phyloP scores from a whole-genome alignment of 1,284 basidiomycete species.

The Fereydounia khargensis region DNA sequence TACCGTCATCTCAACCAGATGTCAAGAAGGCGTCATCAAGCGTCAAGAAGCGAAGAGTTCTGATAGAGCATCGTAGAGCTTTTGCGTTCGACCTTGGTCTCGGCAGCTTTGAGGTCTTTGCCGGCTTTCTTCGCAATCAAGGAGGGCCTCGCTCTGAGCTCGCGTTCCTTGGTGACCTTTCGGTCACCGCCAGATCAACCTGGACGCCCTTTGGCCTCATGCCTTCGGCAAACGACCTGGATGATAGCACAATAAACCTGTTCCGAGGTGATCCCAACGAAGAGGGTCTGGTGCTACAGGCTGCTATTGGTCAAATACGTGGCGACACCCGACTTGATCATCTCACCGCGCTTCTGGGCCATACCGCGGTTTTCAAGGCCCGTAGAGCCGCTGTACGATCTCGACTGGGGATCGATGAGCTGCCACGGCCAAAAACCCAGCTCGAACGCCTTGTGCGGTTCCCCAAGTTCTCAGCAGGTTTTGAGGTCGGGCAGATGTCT shows the following conservation, averaged over 20 bases:
- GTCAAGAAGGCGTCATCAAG: not conserved
- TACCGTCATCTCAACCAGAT: not conserved
- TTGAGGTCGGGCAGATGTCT: conserved; percentile 23
- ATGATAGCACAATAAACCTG: too few relatives aligned
- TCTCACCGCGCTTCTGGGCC: conserved; percentile 14
- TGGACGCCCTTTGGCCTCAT: conserved; percentile 52
- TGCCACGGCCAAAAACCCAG: conserved; percentile 9
- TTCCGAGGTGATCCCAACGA: conserved; percentile 50
- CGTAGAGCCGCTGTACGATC: conserved; percentile 6
- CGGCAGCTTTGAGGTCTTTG: conserved; percentile 22
- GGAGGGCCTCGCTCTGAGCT: conserved; percentile 14
- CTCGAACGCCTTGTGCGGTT: conserved; percentile 13
- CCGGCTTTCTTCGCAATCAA: conserved; percentile 3
- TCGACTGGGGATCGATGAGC: conserved; percentile 11
- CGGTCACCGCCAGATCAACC: conserved; percentile 18
- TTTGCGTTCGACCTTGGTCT: conserved; percentile 29
- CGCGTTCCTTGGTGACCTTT: conserved; percentile 23
- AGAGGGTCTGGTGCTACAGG: conserved; percentile 27
- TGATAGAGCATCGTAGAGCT: conserved; percentile 40
- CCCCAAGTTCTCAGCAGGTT: conserved; percentile 26
- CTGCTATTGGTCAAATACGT: conserved; percentile 25
- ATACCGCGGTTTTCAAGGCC: conserved; percentile 8
- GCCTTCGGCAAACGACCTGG: conserved; percentile 1
- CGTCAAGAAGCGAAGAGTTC: not conserved
- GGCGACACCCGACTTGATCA: conserved; percentile 19